Conservation (phyloP, 208 protist genomes). For the Leishmania amazonensis region DNA sequence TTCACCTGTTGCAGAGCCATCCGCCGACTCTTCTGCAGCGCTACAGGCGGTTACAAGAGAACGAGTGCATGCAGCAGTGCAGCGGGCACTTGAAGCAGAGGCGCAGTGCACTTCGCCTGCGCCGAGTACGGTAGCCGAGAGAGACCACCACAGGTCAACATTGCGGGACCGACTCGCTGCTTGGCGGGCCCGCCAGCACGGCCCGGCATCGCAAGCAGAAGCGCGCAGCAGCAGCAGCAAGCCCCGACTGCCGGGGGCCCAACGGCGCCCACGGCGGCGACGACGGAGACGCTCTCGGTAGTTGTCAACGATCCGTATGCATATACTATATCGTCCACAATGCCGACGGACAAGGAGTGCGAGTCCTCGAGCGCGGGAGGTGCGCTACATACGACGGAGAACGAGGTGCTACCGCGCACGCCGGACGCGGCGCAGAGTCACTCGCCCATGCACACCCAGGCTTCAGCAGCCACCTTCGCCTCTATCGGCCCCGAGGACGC, state of each 20-base stretch:
- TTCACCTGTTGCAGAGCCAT: background rate
- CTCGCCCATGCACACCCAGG: background rate
- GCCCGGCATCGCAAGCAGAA: background rate
- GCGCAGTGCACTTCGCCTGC: background rate
- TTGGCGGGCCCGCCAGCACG: conserved; percentile 44
- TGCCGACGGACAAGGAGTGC: background rate
- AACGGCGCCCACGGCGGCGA: background rate
- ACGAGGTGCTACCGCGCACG: background rate
- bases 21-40: background rate
- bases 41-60: background rate
- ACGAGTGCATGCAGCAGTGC: conserved; percentile 18
- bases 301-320: background rate
- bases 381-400: background rate
- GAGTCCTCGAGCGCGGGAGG: background rate
- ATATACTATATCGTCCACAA: background rate
- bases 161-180: conserved; percentile 49
- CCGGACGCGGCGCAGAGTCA: background rate
- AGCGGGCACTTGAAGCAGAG: conserved; percentile 14
- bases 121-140: background rate
- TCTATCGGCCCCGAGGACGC: background rate
- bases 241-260: background rate
- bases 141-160: background rate
- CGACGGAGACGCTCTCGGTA: background rate
- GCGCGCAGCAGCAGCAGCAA: background rate
- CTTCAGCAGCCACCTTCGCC: background rate